Evolutionary conservation across 495 filamentous ascomycete species (phyloP).

Genomic region (Chlorociboria aeruginascens): DNA sequence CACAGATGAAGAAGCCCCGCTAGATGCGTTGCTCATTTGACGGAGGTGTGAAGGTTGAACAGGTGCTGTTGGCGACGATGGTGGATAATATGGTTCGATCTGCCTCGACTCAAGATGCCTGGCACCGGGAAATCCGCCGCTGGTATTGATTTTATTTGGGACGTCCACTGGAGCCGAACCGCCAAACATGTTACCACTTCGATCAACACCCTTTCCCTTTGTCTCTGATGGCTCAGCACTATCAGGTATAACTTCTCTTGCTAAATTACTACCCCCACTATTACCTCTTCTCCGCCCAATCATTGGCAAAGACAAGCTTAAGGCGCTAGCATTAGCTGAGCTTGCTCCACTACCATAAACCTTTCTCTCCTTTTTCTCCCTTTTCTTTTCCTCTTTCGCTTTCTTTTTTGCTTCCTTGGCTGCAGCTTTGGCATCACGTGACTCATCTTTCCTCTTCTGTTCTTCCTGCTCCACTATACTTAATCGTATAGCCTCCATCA

Average conservation of each 20-base stretch:
- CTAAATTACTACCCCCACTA: slow-evolving; percentile 38
- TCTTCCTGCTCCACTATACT: slow-evolving; percentile 88
- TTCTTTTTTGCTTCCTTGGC: slow-evolving; percentile 76
- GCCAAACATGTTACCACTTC: slow-evolving; percentile 15
- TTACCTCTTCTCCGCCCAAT: slow-evolving; percentile 41
- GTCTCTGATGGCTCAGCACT: slow-evolving; percentile 23
- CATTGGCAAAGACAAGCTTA: slow-evolving; percentile 33
- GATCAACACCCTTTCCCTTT: slow-evolving; percentile 80
- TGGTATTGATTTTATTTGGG: slow-evolving; percentile 5
- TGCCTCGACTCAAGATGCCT: slow-evolving; percentile 11
- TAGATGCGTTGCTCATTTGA: slow-evolving; percentile 74
- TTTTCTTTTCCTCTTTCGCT: slow-evolving; percentile 75
- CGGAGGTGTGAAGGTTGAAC: slow-evolving; percentile 55
- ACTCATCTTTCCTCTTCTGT: slow-evolving; percentile 62
- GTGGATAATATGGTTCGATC: slow-evolving; percentile 21
- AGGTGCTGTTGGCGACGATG: slow-evolving; percentile 26
- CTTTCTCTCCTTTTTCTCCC: slow-evolving; percentile 39
- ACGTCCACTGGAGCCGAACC: too few relatives aligned
- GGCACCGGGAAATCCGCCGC: slow-evolving; percentile 13
- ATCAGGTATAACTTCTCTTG: slow-evolving; percentile 27
- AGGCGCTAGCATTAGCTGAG: slow-evolving; percentile 38
- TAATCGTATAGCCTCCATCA: slow-evolving; percentile 87
- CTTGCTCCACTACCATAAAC: slow-evolving; percentile 34
- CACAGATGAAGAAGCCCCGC: slow-evolving; percentile 59
- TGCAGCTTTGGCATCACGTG: slow-evolving; percentile 65